Conservation (phyloP, 768 basidiomycete genomes). For the Albatrellus ellisii region DNA sequence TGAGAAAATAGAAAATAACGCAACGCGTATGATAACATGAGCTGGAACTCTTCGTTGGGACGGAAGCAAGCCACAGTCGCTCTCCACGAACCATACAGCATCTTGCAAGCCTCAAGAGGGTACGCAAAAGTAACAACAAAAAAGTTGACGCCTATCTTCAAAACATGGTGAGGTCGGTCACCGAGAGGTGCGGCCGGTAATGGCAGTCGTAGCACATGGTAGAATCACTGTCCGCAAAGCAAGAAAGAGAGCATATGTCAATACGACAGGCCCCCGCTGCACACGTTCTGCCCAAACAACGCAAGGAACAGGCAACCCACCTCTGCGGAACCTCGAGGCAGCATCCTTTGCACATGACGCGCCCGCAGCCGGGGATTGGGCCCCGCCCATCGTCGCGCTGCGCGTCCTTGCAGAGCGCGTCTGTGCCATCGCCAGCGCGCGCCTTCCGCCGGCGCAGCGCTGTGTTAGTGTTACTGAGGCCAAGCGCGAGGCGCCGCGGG, state of each 20-base stretch:
- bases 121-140: too few relatives aligned
- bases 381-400: constrained; percentile 7
- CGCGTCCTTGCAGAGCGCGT: constrained; percentile 2
- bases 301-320: constrained; percentile 15
- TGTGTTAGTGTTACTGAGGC: constrained; percentile 14
- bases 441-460: constrained; percentile 8
- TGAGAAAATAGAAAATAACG: too few relatives aligned
- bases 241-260: background rate
- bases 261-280: background rate
- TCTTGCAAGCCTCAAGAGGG: too few relatives aligned
- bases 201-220: constrained; percentile 15
- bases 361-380: constrained; percentile 22
- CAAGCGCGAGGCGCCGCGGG: constrained; percentile 19
- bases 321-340: constrained; percentile 23
- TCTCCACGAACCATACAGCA: too few relatives aligned
- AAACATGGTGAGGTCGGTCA: too few relatives aligned
- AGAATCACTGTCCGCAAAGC: constrained; percentile 4
- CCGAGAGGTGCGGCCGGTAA: too few relatives aligned
- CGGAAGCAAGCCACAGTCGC: too few relatives aligned
- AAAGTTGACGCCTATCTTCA: too few relatives aligned
- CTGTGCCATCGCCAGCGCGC: background rate
- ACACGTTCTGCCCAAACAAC: background rate
- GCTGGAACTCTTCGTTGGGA: too few relatives aligned
- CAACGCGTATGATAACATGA: too few relatives aligned
- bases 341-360: constrained; percentile 22